phyloP scores from a whole-genome alignment of 202 grass and related monocot genomes.

The Zoysia matrella region DNA sequence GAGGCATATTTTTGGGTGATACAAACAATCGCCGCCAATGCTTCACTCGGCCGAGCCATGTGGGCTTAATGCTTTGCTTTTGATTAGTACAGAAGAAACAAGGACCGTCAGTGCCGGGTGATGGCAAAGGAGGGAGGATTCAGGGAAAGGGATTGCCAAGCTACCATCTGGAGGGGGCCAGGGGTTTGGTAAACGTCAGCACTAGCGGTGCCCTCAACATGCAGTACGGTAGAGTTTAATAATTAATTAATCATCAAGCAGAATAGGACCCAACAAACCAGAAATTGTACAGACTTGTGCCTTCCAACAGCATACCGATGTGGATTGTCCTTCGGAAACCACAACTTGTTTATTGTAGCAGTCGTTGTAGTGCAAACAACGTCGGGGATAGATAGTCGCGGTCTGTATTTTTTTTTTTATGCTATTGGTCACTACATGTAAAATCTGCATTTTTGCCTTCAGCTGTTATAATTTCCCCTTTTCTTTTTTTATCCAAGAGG shows the following conservation, averaged over 20 bases:
- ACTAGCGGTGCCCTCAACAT: too few species aligned
- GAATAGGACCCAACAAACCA: not conserved
- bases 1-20: not conserved
- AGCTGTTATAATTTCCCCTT: too few species aligned
- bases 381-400: too few species aligned
- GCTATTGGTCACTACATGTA: too few species aligned
- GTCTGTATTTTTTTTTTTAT: too few species aligned
- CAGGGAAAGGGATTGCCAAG: constrained; percentile 5
- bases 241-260: not conserved
- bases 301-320: not conserved
- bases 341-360: too few species aligned
- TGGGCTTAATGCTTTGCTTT: not conserved
- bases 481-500: too few species aligned
- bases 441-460: too few species aligned
- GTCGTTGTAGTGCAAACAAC: too few species aligned
- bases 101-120: not conserved
- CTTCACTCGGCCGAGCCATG: not conserved
- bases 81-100: not conserved
- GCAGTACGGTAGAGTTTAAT: not conserved
- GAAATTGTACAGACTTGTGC: not conserved
- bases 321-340: not conserved
- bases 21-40: not conserved
- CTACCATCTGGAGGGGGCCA: not conserved
- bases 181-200: constrained; percentile 13
- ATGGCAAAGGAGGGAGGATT: not conserved